Conservation (phyloP, 352 stramenopile species). For the Globisporangium canariense region DNA sequence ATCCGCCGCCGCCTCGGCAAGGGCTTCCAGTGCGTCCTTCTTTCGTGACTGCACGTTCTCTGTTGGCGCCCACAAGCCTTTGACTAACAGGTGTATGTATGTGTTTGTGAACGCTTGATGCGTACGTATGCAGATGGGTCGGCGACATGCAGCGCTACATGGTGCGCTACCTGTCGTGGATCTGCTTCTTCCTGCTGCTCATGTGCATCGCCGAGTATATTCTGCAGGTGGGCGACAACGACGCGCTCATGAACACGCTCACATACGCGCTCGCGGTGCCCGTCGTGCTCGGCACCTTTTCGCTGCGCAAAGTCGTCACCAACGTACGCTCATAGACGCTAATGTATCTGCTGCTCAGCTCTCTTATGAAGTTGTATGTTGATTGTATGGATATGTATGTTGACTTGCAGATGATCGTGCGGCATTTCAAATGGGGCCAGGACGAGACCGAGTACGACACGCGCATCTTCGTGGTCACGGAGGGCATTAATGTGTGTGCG, state of each 20-base stretch:
- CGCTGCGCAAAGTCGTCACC: slow-evolving; percentile 69
- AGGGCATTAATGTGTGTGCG: slow-evolving; percentile 49
- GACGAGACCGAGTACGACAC: slow-evolving; percentile 57
- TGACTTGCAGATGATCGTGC: slow-evolving; percentile 51
- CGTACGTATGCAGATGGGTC: slow-evolving; percentile 45
- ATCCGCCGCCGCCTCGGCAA: slow-evolving; percentile 60
- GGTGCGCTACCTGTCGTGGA: slow-evolving; percentile 74
- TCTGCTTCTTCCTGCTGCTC: slow-evolving; percentile 46
- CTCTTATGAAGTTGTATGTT: slow-evolving; percentile 3
- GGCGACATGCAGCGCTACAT: slow-evolving; percentile 77
- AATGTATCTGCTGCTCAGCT: background rate
- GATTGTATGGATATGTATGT: background rate
- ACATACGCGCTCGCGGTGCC: slow-evolving; percentile 59
- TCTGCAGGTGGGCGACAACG: slow-evolving; percentile 47
- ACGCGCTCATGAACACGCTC: slow-evolving; percentile 47
- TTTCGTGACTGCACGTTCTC: background rate
- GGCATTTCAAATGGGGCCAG: slow-evolving; percentile 78
- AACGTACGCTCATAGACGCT: slow-evolving; percentile 38
- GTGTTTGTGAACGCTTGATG: background rate
- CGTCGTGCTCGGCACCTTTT: slow-evolving; percentile 69
- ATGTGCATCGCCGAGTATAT: slow-evolving; percentile 51
- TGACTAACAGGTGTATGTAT: background rate
- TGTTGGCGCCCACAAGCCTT: background rate
- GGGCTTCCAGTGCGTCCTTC: slow-evolving; percentile 38
- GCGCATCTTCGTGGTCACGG: slow-evolving; percentile 80